Evolutionary conservation across 2,329 filamentous ascomycete genomes (phyloP), one percentile per base, ranked within the genome.

Genomic region (Colletotrichum sp.): DNA sequence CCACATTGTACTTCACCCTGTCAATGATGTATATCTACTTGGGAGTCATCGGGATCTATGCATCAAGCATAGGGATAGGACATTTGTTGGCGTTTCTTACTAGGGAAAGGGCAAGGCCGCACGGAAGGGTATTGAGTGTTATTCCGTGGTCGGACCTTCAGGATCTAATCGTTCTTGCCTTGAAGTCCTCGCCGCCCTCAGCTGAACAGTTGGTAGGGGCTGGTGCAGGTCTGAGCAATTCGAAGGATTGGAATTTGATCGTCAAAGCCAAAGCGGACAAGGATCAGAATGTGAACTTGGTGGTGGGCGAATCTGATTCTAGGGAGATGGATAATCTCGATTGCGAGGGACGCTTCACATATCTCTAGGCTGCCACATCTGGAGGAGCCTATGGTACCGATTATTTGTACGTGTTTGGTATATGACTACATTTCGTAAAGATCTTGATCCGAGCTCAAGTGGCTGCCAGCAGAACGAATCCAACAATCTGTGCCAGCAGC

Each of bases 141-240:
- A 34, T 63, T 12, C 55, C 72, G 3, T 67, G 72, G 72, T 29
- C 62, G 2, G 72, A 74, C 21, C 18, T 74, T 13, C 62, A 74
- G 21, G 72, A 66, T 7, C 31, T 74, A 24, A 15, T 74, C 4
- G 16, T 74, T 16, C 36, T 63, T 2, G 69, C 38, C 8, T 34
- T 74, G 5, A 55, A 33, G 5, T 55, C 62, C 21, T 27, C 68
- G 5, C 54, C 55, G 3, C 43, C 68, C 3, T 12, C 15, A 3
- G 61, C 57, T 3, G 24, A n/a, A 1, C 62, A 58, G 4, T 31
- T 74, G 38, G 15, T 21, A 3, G 33, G 62, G 21, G 67, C 62
- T 4, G 71, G 61, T 1, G 68, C 67, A 5, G 71, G 71, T 3
- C 36, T 73, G 2, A 62, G 8, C 3, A 33, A 21, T 3, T 29